Percentiles rank a stretch among this genome's conserved stretches.
These are phyloP conservation scores for Cyclanthera cordifolia DNA, from an alignment of 306 rosid species.

Conservation along the genomic window DNA sequence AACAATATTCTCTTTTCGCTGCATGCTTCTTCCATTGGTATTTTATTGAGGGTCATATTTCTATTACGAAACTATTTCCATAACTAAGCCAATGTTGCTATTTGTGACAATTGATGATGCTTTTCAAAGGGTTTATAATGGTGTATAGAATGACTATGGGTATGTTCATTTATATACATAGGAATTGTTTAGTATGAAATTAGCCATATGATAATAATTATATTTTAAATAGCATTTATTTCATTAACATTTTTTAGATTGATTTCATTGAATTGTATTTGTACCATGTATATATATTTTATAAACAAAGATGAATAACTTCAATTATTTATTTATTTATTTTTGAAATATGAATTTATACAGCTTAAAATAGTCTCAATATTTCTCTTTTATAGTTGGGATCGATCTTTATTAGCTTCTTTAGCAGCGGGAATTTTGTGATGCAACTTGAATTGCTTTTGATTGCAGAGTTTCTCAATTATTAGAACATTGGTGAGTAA, in stretches of 20 bases:
- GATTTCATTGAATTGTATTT: not conserved
- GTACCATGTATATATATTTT: not conserved
- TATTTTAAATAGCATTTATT: not conserved
- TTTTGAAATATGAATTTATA: not conserved
- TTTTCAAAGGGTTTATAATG: not conserved
- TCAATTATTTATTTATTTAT: not conserved
- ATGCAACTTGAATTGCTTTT: constrained; percentile 18
- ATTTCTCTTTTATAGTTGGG: not conserved
- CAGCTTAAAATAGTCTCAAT: not conserved
- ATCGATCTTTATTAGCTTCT: constrained; percentile 1
- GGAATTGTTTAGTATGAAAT: not conserved
- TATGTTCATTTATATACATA: not conserved
- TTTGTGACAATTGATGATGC: not conserved
- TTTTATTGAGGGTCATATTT: not conserved
- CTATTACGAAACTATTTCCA: not conserved
- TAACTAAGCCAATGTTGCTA: not conserved
- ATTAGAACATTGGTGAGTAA: constrained; percentile 55
- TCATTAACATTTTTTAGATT: not conserved
- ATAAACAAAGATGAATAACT: not conserved
- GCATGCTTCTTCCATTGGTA: not conserved
- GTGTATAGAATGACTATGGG: not conserved
- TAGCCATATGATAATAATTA: not conserved
- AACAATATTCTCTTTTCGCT: not conserved
- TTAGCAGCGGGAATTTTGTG: not conserved
- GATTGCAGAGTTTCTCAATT: constrained; percentile 66